These are phyloP conservation scores for Udeniomyces megalosporus DNA, from an alignment of 768 basidiomycete species.

Conservation along the genomic window DNA sequence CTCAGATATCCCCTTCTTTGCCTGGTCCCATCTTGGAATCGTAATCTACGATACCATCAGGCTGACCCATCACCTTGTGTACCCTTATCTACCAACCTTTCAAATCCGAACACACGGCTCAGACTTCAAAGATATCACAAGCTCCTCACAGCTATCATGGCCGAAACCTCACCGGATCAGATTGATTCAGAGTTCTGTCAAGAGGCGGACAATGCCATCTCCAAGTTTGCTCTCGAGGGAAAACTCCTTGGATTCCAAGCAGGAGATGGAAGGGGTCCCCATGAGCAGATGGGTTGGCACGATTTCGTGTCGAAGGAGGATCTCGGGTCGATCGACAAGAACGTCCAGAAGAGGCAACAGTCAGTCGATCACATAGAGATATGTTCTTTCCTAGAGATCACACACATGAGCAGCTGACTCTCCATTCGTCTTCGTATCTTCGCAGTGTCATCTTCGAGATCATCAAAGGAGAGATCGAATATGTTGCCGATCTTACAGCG, in stretches of 20 bases:
- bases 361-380: conserved; percentile 33
- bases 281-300: conserved; percentile 51
- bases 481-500: conserved; percentile 78
- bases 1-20: too few relatives aligned
- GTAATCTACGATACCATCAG: too few relatives aligned
- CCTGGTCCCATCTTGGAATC: too few relatives aligned
- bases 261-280: conserved; percentile 58
- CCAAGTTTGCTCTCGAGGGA: conserved; percentile 59
- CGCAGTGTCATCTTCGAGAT: conserved; percentile 80
- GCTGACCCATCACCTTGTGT: too few relatives aligned
- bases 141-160: conserved; percentile 65
- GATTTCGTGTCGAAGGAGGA: conserved; percentile 61
- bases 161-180: conserved; percentile 64
- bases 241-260: conserved; percentile 80
- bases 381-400: background rate
- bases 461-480: conserved; percentile 90
- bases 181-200: conserved; percentile 64
- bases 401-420: too few relatives aligned
- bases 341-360: conserved; percentile 71
- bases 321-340: conserved; percentile 45
- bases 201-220: conserved; percentile 73
- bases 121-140: conserved; percentile 63
- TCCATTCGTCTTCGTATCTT: too few relatives aligned
- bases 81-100: too few relatives aligned
- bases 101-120: too few relatives aligned